A percentile compares a stretch with the other conserved stretches of the same genome.
Evolutionary conservation across 2,329 filamentous ascomycete genomes (phyloP).

Genomic region (Albophoma yamanashiensis): DNA sequence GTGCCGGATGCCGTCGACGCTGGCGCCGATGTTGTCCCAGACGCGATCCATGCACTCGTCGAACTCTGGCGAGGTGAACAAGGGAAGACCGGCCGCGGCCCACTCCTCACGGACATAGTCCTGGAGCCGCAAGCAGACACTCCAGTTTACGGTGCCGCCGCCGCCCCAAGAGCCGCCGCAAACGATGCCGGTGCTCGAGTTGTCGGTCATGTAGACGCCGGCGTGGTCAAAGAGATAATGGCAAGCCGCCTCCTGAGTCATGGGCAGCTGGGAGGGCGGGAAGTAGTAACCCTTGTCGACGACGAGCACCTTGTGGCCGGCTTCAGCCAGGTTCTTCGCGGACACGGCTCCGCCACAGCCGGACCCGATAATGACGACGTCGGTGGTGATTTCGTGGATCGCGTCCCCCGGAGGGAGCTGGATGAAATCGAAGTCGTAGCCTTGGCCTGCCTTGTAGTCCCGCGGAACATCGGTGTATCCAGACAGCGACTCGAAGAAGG

Average conservation of each 20-base stretch:
- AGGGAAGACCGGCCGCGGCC: slow-evolving; percentile 56
- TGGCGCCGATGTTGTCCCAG: slow-evolving; percentile 68
- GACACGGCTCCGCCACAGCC: slow-evolving; percentile 77
- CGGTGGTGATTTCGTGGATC: slow-evolving; percentile 57
- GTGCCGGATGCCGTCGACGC: slow-evolving; percentile 53
- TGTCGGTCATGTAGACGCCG: slow-evolving; percentile 44
- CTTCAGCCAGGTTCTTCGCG: slow-evolving; percentile 71
- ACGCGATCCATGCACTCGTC: slow-evolving; percentile 74
- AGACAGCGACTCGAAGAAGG: slow-evolving; percentile 41
- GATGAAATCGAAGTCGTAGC: slow-evolving; percentile 49
- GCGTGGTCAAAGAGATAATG: slow-evolving; percentile 60
- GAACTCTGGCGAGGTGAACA: slow-evolving; percentile 65
- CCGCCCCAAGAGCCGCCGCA: slow-evolving; percentile 73
- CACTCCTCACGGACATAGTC: slow-evolving; percentile 72
- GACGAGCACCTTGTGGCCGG: slow-evolving; percentile 65
- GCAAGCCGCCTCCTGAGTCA: slow-evolving; percentile 51
- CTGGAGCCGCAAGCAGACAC: slow-evolving; percentile 53
- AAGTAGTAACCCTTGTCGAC: slow-evolving; percentile 78
- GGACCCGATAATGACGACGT: slow-evolving; percentile 78
- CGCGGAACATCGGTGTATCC: slow-evolving; percentile 46
- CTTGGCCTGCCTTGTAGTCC: slow-evolving; percentile 37
- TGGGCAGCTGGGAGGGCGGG: slow-evolving; percentile 60
- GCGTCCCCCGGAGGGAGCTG: slow-evolving; percentile 35
- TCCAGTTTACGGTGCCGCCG: slow-evolving; percentile 85
- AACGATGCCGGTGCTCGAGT: slow-evolving; percentile 48